phyloP scores from a whole-genome alignment of 495 filamentous ascomycete genomes.

The Annulohypoxylon maeteangense region DNA sequence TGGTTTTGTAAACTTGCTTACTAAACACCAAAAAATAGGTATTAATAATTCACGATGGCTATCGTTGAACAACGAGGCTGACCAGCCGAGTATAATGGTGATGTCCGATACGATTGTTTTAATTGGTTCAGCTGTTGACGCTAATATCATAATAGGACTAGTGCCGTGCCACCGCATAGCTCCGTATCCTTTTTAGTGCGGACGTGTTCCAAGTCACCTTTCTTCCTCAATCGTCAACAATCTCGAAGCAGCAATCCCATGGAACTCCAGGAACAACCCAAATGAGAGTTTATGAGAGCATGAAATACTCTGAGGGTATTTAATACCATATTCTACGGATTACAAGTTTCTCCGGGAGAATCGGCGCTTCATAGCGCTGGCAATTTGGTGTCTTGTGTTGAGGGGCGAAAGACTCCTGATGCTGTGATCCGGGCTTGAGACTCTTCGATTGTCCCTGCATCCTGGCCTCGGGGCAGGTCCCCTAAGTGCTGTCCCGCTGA shows the following conservation, averaged over 20 bases:
- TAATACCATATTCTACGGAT: neutral
- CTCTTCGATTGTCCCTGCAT: neutral
- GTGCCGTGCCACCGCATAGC: neutral
- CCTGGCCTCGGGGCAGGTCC: neutral
- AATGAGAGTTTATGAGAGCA: neutral
- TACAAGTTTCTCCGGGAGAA: constrained; percentile 9
- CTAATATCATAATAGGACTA: constrained; percentile 7
- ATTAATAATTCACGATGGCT: constrained; percentile 5
- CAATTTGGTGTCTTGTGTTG: neutral
- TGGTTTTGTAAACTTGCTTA: neutral
- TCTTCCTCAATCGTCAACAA: constrained; percentile 7
- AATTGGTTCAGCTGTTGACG: constrained; percentile 14
- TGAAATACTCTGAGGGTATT: neutral
- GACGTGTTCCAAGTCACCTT: constrained; percentile 2
- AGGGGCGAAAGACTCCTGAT: constrained; percentile 15
- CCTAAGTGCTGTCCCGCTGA: neutral
- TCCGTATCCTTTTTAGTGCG: constrained; percentile 3
- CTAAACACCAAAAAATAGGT: constrained; percentile 2
- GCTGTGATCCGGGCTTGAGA: constrained; percentile 14
- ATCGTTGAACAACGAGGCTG: constrained; percentile 17
- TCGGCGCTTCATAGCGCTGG: constrained; percentile 1
- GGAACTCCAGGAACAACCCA: constrained; percentile 20
- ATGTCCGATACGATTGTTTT: constrained; percentile 17
- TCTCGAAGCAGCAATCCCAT: constrained; percentile 2
- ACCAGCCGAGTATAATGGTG: constrained; percentile 24